These are phyloP conservation scores for Coprinellus micaceus DNA, from an alignment of 768 basidiomycete species.

Conservation along the genomic window DNA sequence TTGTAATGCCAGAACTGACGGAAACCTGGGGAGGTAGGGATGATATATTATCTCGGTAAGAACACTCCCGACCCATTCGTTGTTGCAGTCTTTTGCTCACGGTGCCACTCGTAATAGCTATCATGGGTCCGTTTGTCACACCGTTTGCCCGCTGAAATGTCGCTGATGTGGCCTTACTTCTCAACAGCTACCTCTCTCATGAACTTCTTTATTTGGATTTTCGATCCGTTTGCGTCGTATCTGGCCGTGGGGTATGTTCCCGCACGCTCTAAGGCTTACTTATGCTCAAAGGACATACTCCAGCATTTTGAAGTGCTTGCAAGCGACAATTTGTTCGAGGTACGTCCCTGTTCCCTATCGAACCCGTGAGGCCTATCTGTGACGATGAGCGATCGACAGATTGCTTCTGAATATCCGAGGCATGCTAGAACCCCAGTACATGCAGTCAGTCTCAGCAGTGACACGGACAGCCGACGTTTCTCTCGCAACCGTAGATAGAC, in stretches of 20 bases:
- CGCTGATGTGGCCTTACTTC: neutral
- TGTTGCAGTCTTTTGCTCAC: neutral
- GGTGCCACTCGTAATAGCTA: slow-evolving; percentile 10
- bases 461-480: neutral
- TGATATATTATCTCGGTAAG: slow-evolving; percentile 27
- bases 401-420: slow-evolving; percentile 24
- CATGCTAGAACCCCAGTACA: slow-evolving; percentile 12
- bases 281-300: neutral
- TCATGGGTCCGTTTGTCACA: slow-evolving; percentile 19
- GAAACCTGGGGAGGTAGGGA: slow-evolving; percentile 12
- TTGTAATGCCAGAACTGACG: neutral
- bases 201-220: slow-evolving; percentile 25
- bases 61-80: neutral
- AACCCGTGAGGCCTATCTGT: neutral
- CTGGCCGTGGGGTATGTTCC: slow-evolving; percentile 19
- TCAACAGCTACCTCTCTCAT: slow-evolving; percentile 19
- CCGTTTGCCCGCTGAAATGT: neutral
- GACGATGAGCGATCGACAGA: too few species aligned
- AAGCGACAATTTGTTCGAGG: slow-evolving; percentile 26
- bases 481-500: neutral
- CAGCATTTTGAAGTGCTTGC: slow-evolving; percentile 19
- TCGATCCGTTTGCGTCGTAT: slow-evolving; percentile 23
- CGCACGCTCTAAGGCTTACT: neutral
- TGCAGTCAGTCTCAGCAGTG: neutral
- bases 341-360: neutral